A percentile compares a stretch with the other conserved stretches of the same genome.
phyloP scores from a whole-genome alignment of 176 grass and related monocot species.

The Dendrocalamus sinicus region DNA sequence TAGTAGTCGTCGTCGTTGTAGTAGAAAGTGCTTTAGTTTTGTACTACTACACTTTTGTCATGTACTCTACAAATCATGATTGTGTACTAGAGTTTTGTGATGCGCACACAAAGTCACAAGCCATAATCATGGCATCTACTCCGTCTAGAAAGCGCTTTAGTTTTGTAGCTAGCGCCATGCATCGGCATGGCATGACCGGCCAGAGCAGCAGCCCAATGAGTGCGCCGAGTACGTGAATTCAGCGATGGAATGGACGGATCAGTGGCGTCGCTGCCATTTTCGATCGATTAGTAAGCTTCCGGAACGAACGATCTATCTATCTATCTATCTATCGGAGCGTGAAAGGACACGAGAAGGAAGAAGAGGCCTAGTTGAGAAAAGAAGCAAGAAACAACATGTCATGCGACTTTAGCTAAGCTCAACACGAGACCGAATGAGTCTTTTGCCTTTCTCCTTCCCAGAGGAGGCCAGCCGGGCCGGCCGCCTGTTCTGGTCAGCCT shows the following conservation, averaged over 20 bases:
- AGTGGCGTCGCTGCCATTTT: too few relatives aligned
- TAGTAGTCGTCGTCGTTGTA: too few relatives aligned
- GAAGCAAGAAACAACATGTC: background rate
- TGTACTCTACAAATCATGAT: slow-evolving; percentile 18
- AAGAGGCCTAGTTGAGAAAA: background rate
- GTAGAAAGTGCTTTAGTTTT: too few relatives aligned
- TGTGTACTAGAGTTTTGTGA: slow-evolving; percentile 15
- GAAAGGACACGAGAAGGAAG: slow-evolving; percentile 29
- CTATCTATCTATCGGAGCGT: background rate
- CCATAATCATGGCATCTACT: slow-evolving; percentile 43
- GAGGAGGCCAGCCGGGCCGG: slow-evolving; percentile 21
- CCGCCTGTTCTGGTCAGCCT: slow-evolving; percentile 49
- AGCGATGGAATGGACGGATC: too few relatives aligned
- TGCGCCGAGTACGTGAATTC: background rate
- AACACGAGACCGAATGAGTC: background rate
- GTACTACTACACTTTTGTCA: background rate
- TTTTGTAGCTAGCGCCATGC: background rate
- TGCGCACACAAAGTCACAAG: background rate
- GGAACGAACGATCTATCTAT: background rate
- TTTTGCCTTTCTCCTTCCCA: slow-evolving; percentile 52
- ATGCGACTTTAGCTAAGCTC: slow-evolving; percentile 26
- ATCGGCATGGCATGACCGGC: too few relatives aligned
- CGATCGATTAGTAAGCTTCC: background rate
- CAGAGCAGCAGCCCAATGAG: too few relatives aligned
- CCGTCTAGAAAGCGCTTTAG: slow-evolving; percentile 37